Evolutionary conservation across 164 flowering plant species (phyloP).

Genomic region (Vitis rupestris): DNA sequence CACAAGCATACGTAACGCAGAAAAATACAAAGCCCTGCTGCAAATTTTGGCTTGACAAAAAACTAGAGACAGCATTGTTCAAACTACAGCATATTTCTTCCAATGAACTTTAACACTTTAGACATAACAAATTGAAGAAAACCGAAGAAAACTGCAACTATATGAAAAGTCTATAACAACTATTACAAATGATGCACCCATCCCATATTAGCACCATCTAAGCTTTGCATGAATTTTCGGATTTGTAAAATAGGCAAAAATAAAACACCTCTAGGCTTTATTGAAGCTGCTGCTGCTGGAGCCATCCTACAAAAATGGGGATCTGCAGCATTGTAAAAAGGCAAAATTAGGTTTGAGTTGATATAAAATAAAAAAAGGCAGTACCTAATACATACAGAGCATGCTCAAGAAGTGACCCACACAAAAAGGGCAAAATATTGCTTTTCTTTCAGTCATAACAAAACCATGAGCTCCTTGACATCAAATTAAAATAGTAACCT

Average conservation of each 20-base stretch:
- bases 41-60: too few species aligned
- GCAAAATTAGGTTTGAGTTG: not conserved
- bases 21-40: not conserved
- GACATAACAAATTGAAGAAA: too few species aligned
- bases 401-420: not conserved
- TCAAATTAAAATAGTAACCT: too few species aligned
- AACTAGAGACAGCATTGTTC: too few species aligned
- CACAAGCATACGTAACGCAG: not conserved
- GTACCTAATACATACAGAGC: not conserved
- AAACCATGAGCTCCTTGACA: not conserved
- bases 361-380: not conserved
- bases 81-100: too few species aligned
- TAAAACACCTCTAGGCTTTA: slow-evolving; percentile 51
- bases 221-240: not conserved
- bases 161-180: too few species aligned
- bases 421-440: not conserved
- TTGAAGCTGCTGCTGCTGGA: slow-evolving; percentile 38
- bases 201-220: not conserved
- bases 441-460: not conserved
- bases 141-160: too few species aligned
- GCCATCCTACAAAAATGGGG: slow-evolving; percentile 28
- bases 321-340: slow-evolving; percentile 9
- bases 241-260: not conserved
- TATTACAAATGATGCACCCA: not conserved
- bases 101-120: too few species aligned